Conservation (phyloP, 768 basidiomycete genomes). For the Boletus vermiculosoides region DNA sequence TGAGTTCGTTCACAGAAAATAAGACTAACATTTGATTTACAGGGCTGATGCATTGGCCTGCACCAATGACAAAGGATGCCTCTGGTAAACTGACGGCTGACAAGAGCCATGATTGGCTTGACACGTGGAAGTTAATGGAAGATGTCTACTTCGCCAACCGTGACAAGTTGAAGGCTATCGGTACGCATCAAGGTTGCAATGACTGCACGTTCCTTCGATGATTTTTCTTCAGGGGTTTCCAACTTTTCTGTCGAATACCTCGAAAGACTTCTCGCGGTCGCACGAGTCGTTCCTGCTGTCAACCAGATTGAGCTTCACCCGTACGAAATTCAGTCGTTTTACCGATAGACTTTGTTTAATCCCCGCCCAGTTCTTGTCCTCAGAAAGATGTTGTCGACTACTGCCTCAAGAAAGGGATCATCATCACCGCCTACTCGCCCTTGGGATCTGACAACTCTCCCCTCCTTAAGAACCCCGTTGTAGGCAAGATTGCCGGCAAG, state of each 20-base stretch:
- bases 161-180: conserved; percentile 74
- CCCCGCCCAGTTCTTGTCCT: conserved; percentile 49
- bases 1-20: background rate
- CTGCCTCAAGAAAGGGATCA: conserved; percentile 60
- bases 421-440: conserved; percentile 73
- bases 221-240: conserved; percentile 45
- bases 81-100: conserved; percentile 38
- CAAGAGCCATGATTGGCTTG: conserved; percentile 56
- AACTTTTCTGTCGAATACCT: conserved; percentile 68
- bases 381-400: conserved; percentile 63
- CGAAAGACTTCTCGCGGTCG: conserved; percentile 53
- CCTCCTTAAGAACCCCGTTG: conserved; percentile 54
- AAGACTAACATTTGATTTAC: conserved; percentile 66
- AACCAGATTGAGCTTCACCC: conserved; percentile 80
- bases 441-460: conserved; percentile 69
- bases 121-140: conserved; percentile 80
- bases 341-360: background rate
- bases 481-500: conserved; percentile 59
- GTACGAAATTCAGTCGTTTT: conserved; percentile 31
- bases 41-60: conserved; percentile 83
- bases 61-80: conserved; percentile 57
- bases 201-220: background rate
- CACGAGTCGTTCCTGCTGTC: conserved; percentile 60
- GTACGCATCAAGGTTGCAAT: conserved; percentile 22
- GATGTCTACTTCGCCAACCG: conserved; percentile 57